These are phyloP conservation scores for Bruguiera sexangula DNA, from an alignment of 345 rosid species.

Conservation along the genomic window DNA sequence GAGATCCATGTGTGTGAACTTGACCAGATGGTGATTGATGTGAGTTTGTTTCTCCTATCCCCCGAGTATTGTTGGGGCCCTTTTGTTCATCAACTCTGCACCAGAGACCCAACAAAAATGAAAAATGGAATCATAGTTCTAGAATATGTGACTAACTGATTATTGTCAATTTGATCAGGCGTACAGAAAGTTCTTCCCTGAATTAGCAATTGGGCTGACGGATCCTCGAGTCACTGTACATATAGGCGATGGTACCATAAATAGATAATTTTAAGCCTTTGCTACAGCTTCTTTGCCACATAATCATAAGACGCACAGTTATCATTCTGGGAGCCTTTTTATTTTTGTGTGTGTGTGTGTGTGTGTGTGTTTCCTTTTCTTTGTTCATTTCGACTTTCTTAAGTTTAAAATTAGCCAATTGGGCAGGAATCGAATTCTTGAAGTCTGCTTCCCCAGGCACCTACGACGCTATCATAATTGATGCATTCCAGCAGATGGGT, in stretches of 20 bases:
- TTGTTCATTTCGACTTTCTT: not conserved
- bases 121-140: not conserved
- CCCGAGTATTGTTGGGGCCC: too few relatives aligned
- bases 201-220: slow-evolving; percentile 58
- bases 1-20: slow-evolving; percentile 67
- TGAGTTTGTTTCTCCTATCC: slow-evolving; percentile 26
- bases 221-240: slow-evolving; percentile 65
- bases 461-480: slow-evolving; percentile 27
- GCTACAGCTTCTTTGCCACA: not conserved
- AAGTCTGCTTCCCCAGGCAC: slow-evolving; percentile 17
- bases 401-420: not conserved
- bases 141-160: not conserved
- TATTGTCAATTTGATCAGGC: slow-evolving; percentile 35
- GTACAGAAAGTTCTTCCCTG: slow-evolving; percentile 65
- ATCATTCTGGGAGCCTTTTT: not conserved
- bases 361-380: not conserved
- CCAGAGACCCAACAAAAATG: not conserved
- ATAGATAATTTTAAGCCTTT: not conserved
- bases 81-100: not conserved
- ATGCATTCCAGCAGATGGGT: slow-evolving; percentile 27
- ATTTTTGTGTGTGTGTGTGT: not conserved
- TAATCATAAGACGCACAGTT: not conserved
- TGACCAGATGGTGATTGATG: slow-evolving; percentile 64
- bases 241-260: slow-evolving; percentile 50
- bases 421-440: slow-evolving; percentile 20